Percentiles rank a stretch among this genome's conserved stretches.
Evolutionary conservation across 352 stramenopile species (phyloP).

Genomic region (Globisporangium cystogenes): DNA sequence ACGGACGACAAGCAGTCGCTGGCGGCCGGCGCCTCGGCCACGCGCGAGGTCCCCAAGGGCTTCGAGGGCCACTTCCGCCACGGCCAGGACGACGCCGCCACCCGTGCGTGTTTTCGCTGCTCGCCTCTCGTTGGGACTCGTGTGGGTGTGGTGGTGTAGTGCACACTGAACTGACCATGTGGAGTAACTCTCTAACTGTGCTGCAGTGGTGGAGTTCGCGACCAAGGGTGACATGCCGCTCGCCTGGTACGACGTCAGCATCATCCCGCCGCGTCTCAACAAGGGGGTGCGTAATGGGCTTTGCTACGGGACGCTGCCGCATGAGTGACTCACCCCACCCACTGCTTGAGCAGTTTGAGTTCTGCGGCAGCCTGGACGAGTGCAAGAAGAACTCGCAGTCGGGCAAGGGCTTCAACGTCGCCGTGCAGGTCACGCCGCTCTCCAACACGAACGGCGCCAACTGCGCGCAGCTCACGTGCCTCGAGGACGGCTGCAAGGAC

Average conservation of each 20-base stretch:
- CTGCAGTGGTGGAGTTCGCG: conserved; percentile 51
- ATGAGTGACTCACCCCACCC: neutral
- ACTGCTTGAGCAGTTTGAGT: conserved; percentile 24
- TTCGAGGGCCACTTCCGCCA: conserved; percentile 69
- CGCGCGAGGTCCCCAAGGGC: conserved; percentile 43
- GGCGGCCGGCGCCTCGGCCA: conserved; percentile 25
- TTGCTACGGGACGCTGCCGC: too few relatives aligned
- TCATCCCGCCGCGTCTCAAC: conserved; percentile 56
- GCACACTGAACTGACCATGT: too few relatives aligned
- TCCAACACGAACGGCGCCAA: conserved; percentile 57
- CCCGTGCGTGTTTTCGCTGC: conserved; percentile 18
- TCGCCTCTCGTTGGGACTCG: too few relatives aligned
- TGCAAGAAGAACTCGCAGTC: conserved; percentile 56
- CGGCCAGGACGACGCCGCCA: conserved; percentile 47
- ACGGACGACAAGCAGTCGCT: conserved; percentile 39
- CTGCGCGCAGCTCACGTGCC: conserved; percentile 53
- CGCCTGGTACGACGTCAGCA: conserved; percentile 67
- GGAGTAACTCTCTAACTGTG: too few relatives aligned
- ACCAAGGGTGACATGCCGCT: conserved; percentile 49
- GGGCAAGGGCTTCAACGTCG: conserved; percentile 63
- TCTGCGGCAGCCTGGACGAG: conserved; percentile 52
- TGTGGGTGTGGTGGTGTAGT: too few relatives aligned
- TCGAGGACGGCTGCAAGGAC: conserved; percentile 47
- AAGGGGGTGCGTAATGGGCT: conserved; percentile 14
- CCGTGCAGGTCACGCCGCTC: conserved; percentile 43